A percentile compares a stretch with the other conserved stretches of the same genome.
These are phyloP conservation scores for Xylariaceae sp. DNA, from an alignment of 2,329 filamentous ascomycete genomes.

Conservation along the genomic window DNA sequence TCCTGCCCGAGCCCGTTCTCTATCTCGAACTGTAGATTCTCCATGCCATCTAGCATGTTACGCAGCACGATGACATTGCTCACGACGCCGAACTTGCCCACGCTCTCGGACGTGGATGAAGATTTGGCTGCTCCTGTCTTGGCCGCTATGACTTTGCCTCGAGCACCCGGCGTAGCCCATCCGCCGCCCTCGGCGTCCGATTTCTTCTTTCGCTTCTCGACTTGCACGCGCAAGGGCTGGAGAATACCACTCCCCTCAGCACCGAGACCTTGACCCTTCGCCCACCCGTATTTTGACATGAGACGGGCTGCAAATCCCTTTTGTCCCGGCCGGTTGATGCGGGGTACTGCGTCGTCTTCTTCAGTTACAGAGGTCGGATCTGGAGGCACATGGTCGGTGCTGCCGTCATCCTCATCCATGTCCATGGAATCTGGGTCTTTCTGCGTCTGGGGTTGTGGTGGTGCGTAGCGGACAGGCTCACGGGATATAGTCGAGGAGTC, in stretches of 20 bases:
- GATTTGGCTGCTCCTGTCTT: constrained; percentile 48
- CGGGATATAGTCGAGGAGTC: constrained; percentile 73
- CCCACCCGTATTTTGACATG: constrained; percentile 94
- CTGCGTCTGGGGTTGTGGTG: constrained; percentile 52
- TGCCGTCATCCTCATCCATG: constrained; percentile 44
- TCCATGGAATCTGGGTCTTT: constrained; percentile 49
- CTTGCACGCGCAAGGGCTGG: constrained; percentile 80
- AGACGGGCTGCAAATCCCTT: constrained; percentile 85
- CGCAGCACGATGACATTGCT: constrained; percentile 82
- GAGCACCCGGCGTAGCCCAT: constrained; percentile 71
- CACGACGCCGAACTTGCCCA: constrained; percentile 70
- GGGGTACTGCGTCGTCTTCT: constrained; percentile 43
- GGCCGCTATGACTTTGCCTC: constrained; percentile 80
- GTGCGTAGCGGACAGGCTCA: constrained; percentile 76
- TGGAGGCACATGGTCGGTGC: constrained; percentile 42
- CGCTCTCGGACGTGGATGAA: constrained; percentile 28
- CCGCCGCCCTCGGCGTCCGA: constrained; percentile 81
- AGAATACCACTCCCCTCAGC: constrained; percentile 83
- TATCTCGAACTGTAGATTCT: constrained; percentile 78
- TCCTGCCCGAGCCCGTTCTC: constrained; percentile 82
- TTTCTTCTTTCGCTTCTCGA: constrained; percentile 84
- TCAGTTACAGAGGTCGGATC: constrained; percentile 20
- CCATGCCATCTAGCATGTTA: constrained; percentile 86
- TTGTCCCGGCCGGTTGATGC: constrained; percentile 76
- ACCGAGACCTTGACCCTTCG: constrained; percentile 84